Evolutionary conservation across 1,284 basidiomycete genomes (phyloP).

Genomic region (Ceratobasidium sp.): DNA sequence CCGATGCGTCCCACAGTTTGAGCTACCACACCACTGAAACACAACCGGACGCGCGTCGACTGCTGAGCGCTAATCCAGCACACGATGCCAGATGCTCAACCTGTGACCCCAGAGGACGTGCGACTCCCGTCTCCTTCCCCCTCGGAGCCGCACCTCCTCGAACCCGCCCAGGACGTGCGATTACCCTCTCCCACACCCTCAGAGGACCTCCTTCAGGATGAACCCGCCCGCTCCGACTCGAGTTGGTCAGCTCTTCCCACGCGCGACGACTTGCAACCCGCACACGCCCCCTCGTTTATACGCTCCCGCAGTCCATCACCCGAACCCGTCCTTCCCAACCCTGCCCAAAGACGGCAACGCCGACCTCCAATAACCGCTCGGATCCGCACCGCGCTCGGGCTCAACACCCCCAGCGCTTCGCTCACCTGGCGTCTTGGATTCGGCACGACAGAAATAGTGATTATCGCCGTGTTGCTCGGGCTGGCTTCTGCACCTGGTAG

Average conservation of each 20-base stretch:
- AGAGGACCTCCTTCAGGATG: background rate
- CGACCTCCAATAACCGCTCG: constrained; percentile 24
- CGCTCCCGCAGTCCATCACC: background rate
- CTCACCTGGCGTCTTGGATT: constrained; percentile 20
- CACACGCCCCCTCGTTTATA: background rate
- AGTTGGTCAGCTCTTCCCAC: background rate
- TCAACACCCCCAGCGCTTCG: constrained; percentile 10
- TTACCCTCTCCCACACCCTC: constrained; percentile 30
- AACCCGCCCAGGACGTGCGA: background rate
- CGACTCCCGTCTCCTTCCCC: too few relatives aligned
- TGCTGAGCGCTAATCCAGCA: too few relatives aligned
- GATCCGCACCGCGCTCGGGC: constrained; percentile 10
- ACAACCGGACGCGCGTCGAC: too few relatives aligned
- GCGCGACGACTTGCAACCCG: background rate
- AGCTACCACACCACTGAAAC: too few relatives aligned
- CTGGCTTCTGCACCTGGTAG: constrained; percentile 5
- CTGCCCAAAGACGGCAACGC: background rate
- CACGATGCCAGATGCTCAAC: too few relatives aligned
- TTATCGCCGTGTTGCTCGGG: constrained; percentile 17
- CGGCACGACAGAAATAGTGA: background rate
- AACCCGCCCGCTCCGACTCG: background rate
- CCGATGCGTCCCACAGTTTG: too few relatives aligned
- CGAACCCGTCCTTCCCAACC: background rate
- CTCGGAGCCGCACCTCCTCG: background rate
- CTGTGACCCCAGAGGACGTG: too few relatives aligned